A percentile compares a stretch with the other conserved stretches of the same genome.
Evolutionary conservation across 768 basidiomycete genomes (phyloP).

Genomic region (Pisolithus sp.): DNA sequence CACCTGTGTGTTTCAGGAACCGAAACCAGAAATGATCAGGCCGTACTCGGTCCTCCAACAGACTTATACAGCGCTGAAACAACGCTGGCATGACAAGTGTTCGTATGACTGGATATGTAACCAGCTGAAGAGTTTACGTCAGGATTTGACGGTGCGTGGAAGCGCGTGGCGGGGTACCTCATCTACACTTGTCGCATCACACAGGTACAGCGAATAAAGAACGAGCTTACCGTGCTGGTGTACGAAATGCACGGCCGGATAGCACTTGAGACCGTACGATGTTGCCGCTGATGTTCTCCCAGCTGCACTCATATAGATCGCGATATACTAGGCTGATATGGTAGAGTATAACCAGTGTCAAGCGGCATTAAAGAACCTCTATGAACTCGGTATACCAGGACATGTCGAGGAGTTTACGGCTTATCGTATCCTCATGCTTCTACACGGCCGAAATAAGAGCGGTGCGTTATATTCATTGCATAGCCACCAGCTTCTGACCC

Average conservation of each 20-base stretch:
- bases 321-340: slow-evolving; percentile 70
- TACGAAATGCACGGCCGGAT: slow-evolving; percentile 99
- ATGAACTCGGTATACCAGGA: slow-evolving; percentile 89
- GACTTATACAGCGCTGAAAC: slow-evolving; percentile 82
- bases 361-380: slow-evolving; percentile 79
- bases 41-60: slow-evolving; percentile 79
- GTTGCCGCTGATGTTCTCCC: background rate
- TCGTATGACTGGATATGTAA: slow-evolving; percentile 90
- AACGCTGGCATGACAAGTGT: slow-evolving; percentile 74
- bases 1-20: slow-evolving; percentile 56
- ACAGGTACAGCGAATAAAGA: slow-evolving; percentile 98
- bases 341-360: slow-evolving; percentile 99
- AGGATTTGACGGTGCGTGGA: slow-evolving; percentile 87
- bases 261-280: slow-evolving; percentile 80
- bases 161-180: slow-evolving; percentile 7
- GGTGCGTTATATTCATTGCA: slow-evolving; percentile 46
- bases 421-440: slow-evolving; percentile 92
- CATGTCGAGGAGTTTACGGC: slow-evolving; percentile 95
- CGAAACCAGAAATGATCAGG: slow-evolving; percentile 89
- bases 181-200: slow-evolving; percentile 4
- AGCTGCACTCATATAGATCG: slow-evolving; percentile 15
- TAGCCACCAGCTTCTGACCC: slow-evolving; percentile 1
- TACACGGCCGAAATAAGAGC: slow-evolving; percentile 90
- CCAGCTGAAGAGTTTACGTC: slow-evolving; percentile 95
- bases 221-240: slow-evolving; percentile 93